These are phyloP conservation scores for Coemansia sp. DNA, from an alignment of 192 early-diverging fungal genomes.

Conservation along the genomic window DNA sequence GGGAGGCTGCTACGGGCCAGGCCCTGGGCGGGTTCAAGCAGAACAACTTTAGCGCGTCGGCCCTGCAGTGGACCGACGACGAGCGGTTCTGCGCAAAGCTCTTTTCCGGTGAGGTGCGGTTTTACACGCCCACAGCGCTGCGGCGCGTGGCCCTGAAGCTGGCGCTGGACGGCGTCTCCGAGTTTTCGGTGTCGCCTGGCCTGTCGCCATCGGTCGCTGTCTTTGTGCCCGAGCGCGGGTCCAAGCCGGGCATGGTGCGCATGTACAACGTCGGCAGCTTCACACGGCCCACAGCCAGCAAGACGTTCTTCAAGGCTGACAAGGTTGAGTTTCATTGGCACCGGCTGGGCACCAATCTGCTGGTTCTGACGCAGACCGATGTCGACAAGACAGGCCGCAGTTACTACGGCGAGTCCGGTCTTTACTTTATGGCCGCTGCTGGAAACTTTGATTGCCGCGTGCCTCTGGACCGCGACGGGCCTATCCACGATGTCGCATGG, in stretches of 20 bases:
- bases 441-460: constrained; percentile 94
- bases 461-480: constrained; percentile 76
- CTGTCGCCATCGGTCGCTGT: constrained; percentile 78
- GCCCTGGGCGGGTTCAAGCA: constrained; percentile 73
- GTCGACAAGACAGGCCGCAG: constrained; percentile 92
- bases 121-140: constrained; percentile 59
- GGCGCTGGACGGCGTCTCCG: constrained; percentile 71
- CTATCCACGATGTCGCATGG: constrained; percentile 97
- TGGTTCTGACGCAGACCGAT: constrained; percentile 92
- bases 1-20: constrained; percentile 71
- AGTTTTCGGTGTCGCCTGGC: constrained; percentile 90
- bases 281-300: constrained; percentile 70
- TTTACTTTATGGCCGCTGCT: constrained; percentile 87
- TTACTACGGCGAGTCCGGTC: constrained; percentile 96
- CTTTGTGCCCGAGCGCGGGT: constrained; percentile 86
- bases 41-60: constrained; percentile 75
- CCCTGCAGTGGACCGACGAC: constrained; percentile 91
- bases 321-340: constrained; percentile 94
- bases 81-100: constrained; percentile 85
- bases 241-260: constrained; percentile 80
- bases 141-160: constrained; percentile 55
- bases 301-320: constrained; percentile 96
- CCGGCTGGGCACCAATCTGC: constrained; percentile 76
- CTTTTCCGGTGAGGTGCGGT: constrained; percentile 85
- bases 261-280: constrained; percentile 83